phyloP scores from a whole-genome alignment of 805 yeast species.

The Teunomyces barrocoloradensis region DNA sequence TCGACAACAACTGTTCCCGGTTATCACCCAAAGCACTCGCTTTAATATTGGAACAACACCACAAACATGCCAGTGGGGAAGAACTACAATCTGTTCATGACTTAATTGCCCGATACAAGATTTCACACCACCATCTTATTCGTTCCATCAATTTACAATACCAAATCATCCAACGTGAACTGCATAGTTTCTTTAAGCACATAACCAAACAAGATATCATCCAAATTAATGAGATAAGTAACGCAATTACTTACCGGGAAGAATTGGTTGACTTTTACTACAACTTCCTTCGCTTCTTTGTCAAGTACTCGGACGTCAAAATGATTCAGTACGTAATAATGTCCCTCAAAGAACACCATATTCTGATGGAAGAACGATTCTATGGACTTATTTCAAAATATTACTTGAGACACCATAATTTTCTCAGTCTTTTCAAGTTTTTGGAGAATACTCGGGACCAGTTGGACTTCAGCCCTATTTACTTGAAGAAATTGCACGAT shows the following conservation, averaged over 20 bases:
- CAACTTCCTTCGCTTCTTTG: slow-evolving; percentile 26
- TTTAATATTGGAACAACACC: slow-evolving; percentile 25
- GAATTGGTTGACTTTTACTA: slow-evolving; percentile 27
- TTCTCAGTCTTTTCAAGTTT: slow-evolving; percentile 26
- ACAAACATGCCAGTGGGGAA: slow-evolving; percentile 25
- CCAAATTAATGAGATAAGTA: slow-evolving; percentile 17
- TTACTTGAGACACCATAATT: slow-evolving; percentile 26
- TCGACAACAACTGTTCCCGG: slow-evolving; percentile 13
- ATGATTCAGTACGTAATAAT: slow-evolving; percentile 28
- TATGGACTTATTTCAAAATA: slow-evolving; percentile 24
- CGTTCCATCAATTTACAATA: slow-evolving; percentile 21
- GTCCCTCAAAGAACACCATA: slow-evolving; percentile 13
- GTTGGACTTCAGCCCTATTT: slow-evolving; percentile 21
- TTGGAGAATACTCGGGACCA: slow-evolving; percentile 15
- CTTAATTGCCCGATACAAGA: slow-evolving; percentile 16
- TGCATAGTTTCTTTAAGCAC: slow-evolving; percentile 21
- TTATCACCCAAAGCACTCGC: slow-evolving; percentile 28
- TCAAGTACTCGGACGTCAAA: slow-evolving; percentile 25
- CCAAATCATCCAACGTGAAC: slow-evolving; percentile 25
- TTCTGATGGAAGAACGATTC: slow-evolving; percentile 7
- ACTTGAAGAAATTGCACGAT: slow-evolving; percentile 24
- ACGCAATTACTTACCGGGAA: slow-evolving; percentile 10
- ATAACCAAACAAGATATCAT: slow-evolving; percentile 23
- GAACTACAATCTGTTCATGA: slow-evolving; percentile 24
- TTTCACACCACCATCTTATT: slow-evolving; percentile 23